Evolutionary conservation across 306 rosid genomes (phyloP), one percentile per base, ranked within the genome.

Genomic region (Argentina anserina): DNA sequence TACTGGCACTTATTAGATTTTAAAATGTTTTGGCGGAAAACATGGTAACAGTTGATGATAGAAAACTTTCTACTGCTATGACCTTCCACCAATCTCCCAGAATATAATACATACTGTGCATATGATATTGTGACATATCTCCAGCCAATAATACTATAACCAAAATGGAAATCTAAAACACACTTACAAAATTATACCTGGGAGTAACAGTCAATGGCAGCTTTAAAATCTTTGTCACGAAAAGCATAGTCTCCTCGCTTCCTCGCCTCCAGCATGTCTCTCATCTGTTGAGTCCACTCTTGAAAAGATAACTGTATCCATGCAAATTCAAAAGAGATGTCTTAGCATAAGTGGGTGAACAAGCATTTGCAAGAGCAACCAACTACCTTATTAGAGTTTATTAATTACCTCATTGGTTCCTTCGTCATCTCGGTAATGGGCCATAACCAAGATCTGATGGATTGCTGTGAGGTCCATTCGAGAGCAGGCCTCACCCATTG

Each of bases 201-300:
- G 63, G 99, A 94, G 80, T 94, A 94, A 80, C 89, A 91, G 67
- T 94, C 99, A 18, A 91, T 87, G 69, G 99, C 99, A 67, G 88
- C 79, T 74, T 82, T 91, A 47, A 91, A 88, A 70, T 94, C 97
- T 70, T 88, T 91, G 82, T 91, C 96, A 65, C 97, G 95, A 74
- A 94, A 94, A 45, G 99, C 99, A 65, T 47, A 81, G 80, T 94
- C 97, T 49, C 99, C 99, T 5, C 96, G 95, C 81, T 89, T 94
- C 81, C 99, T 89, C 47, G 99, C 97, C 74, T 94, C 99, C 75
- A 88, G 82, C 92, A 88, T 91, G 78, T 94, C 97, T 86, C 95
- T 85, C 97, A 90, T 94, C 80, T 90, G 97, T 82, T 94, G 97
- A 63, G 99, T 94, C 99, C 99, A 94, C 86, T 94, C 99, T 90